These are phyloP conservation scores for Rhizodiscina lignyota DNA, from an alignment of 495 filamentous ascomycete genomes.

Conservation along the genomic window DNA sequence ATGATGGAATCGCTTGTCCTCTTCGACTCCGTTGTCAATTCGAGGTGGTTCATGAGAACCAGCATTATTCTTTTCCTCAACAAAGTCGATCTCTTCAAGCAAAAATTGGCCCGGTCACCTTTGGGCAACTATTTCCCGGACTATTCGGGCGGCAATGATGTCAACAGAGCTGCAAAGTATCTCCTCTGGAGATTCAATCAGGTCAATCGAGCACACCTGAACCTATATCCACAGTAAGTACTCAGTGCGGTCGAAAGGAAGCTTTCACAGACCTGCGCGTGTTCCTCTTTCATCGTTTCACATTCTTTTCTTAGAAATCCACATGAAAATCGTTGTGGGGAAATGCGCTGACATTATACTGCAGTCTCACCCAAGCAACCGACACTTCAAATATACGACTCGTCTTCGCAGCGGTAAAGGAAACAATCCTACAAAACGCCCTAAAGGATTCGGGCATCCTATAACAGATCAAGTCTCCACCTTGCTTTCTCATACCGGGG, in stretches of 20 bases:
- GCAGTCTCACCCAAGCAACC: slow-evolving; percentile 90
- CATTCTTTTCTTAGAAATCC: too few species aligned
- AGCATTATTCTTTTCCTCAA: slow-evolving; percentile 97
- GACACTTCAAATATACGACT: slow-evolving; percentile 96
- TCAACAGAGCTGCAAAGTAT: slow-evolving; percentile 95
- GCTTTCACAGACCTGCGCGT: too few species aligned
- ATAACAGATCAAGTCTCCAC: too few species aligned
- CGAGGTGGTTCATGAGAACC: slow-evolving; percentile 95
- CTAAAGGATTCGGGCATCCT: slow-evolving; percentile 96
- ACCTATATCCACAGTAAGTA: slow-evolving; percentile 92
- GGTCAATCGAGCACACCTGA: slow-evolving; percentile 89
- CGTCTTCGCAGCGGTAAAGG: slow-evolving; percentile 95
- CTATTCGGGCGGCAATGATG: slow-evolving; percentile 92
- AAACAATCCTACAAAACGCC: slow-evolving; percentile 96
- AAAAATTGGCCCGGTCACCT: slow-evolving; percentile 78
- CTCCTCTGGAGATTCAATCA: slow-evolving; percentile 97
- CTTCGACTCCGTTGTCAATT: slow-evolving; percentile 99
- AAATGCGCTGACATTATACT: neutral
- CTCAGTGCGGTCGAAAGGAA: too few species aligned
- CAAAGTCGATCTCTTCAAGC: slow-evolving; percentile 95
- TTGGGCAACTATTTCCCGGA: slow-evolving; percentile 92
- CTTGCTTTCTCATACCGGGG: too few species aligned
- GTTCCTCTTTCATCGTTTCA: too few species aligned
- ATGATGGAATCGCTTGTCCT: slow-evolving; percentile 97
- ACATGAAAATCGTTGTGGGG: slow-evolving; percentile 1